Evolutionary conservation across 2,329 filamentous ascomycete genomes (phyloP).

Genomic region (Anthostomella pinea): DNA sequence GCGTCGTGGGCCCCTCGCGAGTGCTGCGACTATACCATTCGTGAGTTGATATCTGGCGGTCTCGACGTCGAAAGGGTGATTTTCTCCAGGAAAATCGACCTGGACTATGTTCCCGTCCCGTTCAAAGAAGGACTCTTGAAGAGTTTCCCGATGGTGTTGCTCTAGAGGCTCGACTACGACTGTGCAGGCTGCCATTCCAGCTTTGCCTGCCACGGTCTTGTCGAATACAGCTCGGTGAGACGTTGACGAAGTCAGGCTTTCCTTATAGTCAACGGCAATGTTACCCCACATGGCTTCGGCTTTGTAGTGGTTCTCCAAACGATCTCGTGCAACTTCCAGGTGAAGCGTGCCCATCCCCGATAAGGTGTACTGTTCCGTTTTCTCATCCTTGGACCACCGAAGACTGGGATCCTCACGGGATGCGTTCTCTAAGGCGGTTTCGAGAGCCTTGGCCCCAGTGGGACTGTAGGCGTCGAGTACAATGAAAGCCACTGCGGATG

Average conservation of each 20-base stretch:
- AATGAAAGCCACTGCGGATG: conserved; percentile 95
- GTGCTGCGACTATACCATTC: conserved; percentile 78
- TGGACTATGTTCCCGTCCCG: conserved; percentile 69
- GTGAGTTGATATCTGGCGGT: conserved; percentile 59
- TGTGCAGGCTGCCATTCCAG: conserved; percentile 73
- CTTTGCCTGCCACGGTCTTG: conserved; percentile 74
- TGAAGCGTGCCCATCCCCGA: conserved; percentile 97
- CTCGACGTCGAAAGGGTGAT: conserved; percentile 47
- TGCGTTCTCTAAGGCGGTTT: conserved; percentile 71
- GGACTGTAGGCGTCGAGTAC: conserved; percentile 79
- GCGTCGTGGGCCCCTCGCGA: conserved; percentile 80
- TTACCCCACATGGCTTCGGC: conserved; percentile 81
- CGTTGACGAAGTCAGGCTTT: conserved; percentile 64
- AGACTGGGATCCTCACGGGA: conserved; percentile 91
- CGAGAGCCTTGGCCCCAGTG: conserved; percentile 75
- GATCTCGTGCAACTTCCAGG: conserved; percentile 86
- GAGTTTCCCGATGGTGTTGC: conserved; percentile 33
- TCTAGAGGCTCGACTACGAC: conserved; percentile 64
- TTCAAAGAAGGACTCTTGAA: conserved; percentile 44
- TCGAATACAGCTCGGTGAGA: conserved; percentile 66
- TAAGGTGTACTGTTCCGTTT: conserved; percentile 88
- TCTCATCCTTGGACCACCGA: conserved; percentile 78
- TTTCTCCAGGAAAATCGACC: conserved; percentile 46
- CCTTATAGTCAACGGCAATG: conserved; percentile 94
- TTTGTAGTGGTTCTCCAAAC: conserved; percentile 85